Percentiles rank a stretch among this genome's conserved stretches.
Evolutionary conservation across 371 early-diverging fungal genomes (phyloP).

Genomic region (Lichtheimia ornata): DNA sequence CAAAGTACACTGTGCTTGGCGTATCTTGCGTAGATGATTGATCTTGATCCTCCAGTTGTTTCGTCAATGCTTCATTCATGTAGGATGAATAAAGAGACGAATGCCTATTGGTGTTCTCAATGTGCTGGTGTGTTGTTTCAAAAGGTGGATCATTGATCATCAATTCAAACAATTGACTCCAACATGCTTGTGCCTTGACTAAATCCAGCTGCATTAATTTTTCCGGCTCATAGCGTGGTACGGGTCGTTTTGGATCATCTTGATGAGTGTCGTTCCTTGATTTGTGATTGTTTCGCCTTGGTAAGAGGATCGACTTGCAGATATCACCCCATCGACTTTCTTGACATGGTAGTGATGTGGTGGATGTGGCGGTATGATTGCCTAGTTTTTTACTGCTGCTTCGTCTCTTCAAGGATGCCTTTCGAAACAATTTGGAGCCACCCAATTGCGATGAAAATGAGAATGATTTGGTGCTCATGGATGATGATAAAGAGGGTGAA

Average conservation of each 20-base stretch:
- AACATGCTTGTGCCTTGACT: constrained; percentile 24
- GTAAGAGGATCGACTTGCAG: background rate
- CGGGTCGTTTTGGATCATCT: background rate
- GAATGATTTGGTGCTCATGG: background rate
- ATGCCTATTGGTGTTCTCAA: too few relatives aligned
- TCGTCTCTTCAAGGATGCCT: background rate
- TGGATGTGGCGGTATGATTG: background rate
- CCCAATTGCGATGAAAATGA: background rate
- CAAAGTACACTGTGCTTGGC: background rate
- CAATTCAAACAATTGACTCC: constrained; percentile 29
- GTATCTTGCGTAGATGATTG: too few relatives aligned
- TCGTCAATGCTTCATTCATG: background rate
- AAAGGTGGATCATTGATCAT: constrained; percentile 17
- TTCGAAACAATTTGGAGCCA: background rate
- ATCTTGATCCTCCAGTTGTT: background rate
- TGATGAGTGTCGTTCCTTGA: background rate
- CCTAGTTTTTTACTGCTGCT: background rate
- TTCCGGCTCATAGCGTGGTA: constrained; percentile 16
- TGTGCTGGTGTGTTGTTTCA: too few relatives aligned
- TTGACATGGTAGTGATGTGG: background rate
- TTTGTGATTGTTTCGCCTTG: background rate
- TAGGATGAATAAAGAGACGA: background rate
- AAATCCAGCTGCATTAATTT: constrained; percentile 29
- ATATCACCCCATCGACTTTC: background rate
- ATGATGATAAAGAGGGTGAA: background rate